These are phyloP conservation scores for Huntiella bhutanensis DNA, from an alignment of 2,329 filamentous ascomycete species.

Conservation along the genomic window DNA sequence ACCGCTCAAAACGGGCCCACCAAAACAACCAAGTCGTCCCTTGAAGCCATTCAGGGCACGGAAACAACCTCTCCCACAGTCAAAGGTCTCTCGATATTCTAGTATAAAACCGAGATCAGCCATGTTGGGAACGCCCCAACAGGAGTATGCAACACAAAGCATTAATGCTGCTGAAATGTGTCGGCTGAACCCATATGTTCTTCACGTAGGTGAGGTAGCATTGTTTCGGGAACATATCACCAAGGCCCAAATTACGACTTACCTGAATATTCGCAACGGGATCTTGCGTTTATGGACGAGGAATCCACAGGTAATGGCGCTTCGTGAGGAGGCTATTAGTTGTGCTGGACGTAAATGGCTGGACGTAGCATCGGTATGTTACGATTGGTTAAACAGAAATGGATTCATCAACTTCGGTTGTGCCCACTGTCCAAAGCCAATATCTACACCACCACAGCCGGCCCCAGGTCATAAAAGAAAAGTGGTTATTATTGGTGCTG, in stretches of 20 bases:
- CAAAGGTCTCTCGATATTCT: slow-evolving; percentile 1
- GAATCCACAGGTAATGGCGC: slow-evolving; percentile 68
- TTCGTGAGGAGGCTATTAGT: slow-evolving; percentile 68
- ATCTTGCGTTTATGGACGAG: slow-evolving; percentile 79
- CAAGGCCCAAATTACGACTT: slow-evolving; percentile 77
- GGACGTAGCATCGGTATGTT: slow-evolving; percentile 69
- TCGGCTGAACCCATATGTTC: slow-evolving; percentile 68
- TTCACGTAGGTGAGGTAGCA: slow-evolving; percentile 70
- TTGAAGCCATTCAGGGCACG: not conserved
- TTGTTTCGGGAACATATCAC: slow-evolving; percentile 68
- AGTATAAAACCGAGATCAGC: slow-evolving; percentile 47
- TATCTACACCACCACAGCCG: slow-evolving; percentile 30
- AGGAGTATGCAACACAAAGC: slow-evolving; percentile 80
- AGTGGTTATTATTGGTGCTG: slow-evolving; percentile 75
- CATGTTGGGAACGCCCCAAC: slow-evolving; percentile 51
- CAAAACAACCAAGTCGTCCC: not conserved
- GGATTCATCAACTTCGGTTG: slow-evolving; percentile 97
- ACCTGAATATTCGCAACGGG: slow-evolving; percentile 88
- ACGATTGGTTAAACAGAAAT: slow-evolving; percentile 76
- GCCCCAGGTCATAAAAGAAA: slow-evolving; percentile 34
- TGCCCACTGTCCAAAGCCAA: slow-evolving; percentile 27
- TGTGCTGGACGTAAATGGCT: slow-evolving; percentile 84
- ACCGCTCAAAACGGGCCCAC: not conserved
- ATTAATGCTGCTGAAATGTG: slow-evolving; percentile 78
- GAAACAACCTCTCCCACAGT: not conserved